Percentiles rank a stretch among this genome's conserved stretches.
phyloP scores from a whole-genome alignment of 2,329 filamentous ascomycete species.

The Arthrinium phaeospermum region DNA sequence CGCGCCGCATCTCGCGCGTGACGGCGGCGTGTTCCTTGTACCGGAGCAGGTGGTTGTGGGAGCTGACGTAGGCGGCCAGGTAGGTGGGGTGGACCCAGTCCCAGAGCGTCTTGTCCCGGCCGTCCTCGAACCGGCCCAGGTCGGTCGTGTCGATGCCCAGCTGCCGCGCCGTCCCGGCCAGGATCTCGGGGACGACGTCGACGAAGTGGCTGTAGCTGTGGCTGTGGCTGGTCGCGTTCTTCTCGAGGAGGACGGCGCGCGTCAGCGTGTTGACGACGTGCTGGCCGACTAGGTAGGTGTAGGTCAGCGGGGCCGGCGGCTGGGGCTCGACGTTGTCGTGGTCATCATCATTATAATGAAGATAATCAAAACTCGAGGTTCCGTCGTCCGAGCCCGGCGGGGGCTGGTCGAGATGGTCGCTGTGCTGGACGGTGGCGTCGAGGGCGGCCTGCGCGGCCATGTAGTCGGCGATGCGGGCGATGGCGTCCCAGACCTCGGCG shows the following conservation, averaged over 20 bases:
- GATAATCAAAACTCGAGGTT: no score
- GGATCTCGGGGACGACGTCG: not conserved
- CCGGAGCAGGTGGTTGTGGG: not conserved
- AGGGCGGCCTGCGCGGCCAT: not conserved
- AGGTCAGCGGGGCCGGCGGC: not conserved
- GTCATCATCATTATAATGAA: no score
- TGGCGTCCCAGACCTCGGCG: not conserved
- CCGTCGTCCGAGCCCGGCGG: no score
- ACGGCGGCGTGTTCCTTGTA: not conserved
- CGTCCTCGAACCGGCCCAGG: not conserved
- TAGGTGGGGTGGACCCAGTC: not conserved
- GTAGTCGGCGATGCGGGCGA: not conserved
- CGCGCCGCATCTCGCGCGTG: not conserved
- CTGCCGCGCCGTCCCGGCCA: not conserved
- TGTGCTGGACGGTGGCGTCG: not conserved
- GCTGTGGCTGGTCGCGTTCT: not conserved
- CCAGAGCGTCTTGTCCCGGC: not conserved
- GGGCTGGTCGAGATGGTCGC: no score
- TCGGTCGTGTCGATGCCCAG: not conserved
- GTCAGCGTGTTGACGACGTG: not conserved
- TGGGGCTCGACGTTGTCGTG: no score
- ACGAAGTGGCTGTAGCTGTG: not conserved
- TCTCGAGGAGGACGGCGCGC: not conserved
- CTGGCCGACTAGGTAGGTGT: not conserved
- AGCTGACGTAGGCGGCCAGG: not conserved